Evolutionary conservation across 2,329 filamentous ascomycete genomes (phyloP), one percentile per base, ranked within the genome.

Genomic region (Paraphoma sp.): DNA sequence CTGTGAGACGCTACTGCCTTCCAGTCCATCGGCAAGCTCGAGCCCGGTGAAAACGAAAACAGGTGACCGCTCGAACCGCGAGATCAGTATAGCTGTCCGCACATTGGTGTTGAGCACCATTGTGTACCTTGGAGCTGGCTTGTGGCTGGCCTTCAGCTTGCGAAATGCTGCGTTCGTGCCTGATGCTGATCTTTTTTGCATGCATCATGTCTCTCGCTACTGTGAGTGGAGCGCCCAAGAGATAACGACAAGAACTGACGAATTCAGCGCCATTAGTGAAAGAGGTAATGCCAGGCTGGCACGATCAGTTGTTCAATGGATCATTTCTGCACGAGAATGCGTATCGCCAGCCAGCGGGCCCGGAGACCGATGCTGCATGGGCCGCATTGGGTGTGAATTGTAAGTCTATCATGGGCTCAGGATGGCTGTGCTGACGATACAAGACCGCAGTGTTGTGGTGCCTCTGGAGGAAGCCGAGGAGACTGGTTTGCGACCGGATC

Each of bases 341-440:
- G 14, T 88, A 83, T 64, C 81, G 85, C 1, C 76, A 80, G 54
- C 68, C 77, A 11, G 82, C 79, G 1, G 63, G 81, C 0, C 80
- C 82, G 0, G 82, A 84, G 48, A 84, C 86, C 0, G 86, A 88
- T 57, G 79, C 78, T 3, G 86, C 85, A 0, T 88, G 86, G 86
- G 78, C 76, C 18, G 76, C 78, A 1, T 60, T 86, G 0, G 84
- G 83, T 9, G 74, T 81, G 0, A 79, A 84, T 14, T 86, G 83
- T 85, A 57, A 59, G 80, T 62, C n/a, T 51, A 9, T 5, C 23
- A 2, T 10, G 14, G 1, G 14, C 14, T 3, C 14, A 29, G 28
- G 5, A 6, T 3, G 23, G 18, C 14, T 30, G 42, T 61, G 23
- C 55, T 43, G 2, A 31, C 16, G 6, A 9, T 16, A 7, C 8